These are phyloP conservation scores for Xerocomus spinulosus DNA, from an alignment of 768 basidiomycete species.

Conservation along the genomic window DNA sequence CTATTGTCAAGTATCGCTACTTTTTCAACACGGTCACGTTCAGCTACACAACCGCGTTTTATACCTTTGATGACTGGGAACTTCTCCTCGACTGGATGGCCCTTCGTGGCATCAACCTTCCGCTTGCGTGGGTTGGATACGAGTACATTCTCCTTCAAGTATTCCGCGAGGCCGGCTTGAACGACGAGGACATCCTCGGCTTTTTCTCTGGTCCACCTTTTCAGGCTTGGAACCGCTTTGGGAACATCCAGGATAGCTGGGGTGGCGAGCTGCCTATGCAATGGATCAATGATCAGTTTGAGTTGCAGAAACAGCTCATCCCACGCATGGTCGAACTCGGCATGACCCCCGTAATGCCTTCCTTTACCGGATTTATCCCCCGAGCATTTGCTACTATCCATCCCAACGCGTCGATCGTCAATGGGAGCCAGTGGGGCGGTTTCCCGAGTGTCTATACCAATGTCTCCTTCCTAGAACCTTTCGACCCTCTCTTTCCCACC, in stretches of 20 bases:
- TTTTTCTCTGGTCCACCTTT: conserved; percentile 40
- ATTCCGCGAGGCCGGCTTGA: conserved; percentile 36
- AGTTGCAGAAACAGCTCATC: conserved; percentile 34
- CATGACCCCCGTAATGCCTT: conserved; percentile 40
- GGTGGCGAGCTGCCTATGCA: conserved; percentile 32
- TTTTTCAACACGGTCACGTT: conserved; percentile 43
- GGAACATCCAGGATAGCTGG: conserved; percentile 41
- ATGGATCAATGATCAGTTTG: conserved; percentile 37
- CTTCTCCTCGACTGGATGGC: conserved; percentile 41
- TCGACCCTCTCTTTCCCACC: conserved; percentile 34
- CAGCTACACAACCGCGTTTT: conserved; percentile 38
- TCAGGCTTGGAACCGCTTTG: conserved; percentile 41
- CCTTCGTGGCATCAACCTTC: conserved; percentile 38
- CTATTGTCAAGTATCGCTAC: conserved; percentile 38
- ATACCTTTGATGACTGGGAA: conserved; percentile 37
- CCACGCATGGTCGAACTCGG: conserved; percentile 38
- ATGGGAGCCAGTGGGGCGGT: conserved; percentile 33
- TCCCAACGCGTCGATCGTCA: conserved; percentile 34
- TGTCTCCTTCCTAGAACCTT: conserved; percentile 39
- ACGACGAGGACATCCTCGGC: conserved; percentile 30
- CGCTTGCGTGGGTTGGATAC: conserved; percentile 40
- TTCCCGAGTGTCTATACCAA: conserved; percentile 34
- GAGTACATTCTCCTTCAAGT: conserved; percentile 35
- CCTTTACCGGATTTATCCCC: conserved; percentile 42
- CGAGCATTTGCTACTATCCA: conserved; percentile 26